Conservation (phyloP, 2,329 filamentous ascomycete species). For the Hypoxylon sp. region DNA sequence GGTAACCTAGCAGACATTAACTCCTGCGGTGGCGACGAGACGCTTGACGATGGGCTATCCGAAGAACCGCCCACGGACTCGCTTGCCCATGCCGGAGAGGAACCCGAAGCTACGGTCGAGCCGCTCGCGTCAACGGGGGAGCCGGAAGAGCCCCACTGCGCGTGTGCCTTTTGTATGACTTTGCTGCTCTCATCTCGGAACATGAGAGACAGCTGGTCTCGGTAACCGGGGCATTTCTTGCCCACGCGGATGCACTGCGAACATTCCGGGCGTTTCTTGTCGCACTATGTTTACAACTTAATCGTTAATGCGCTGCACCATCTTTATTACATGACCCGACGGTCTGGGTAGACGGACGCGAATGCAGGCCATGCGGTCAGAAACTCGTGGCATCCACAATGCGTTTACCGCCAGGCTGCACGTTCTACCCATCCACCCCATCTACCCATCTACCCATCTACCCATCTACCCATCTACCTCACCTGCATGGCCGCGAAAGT, state of each 20-base stretch:
- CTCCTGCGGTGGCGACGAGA: slow-evolving; percentile 24
- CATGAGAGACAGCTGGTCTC: slow-evolving; percentile 72
- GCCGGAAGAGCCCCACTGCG: slow-evolving; percentile 58
- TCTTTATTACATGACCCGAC: slow-evolving; percentile 20
- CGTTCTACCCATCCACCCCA: slow-evolving; percentile 2
- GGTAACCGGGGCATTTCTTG: slow-evolving; percentile 72
- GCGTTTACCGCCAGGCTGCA: slow-evolving; percentile 16
- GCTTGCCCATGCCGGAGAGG: slow-evolving; percentile 25
- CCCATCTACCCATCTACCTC: too few relatives aligned
- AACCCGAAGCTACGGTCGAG: slow-evolving; percentile 43
- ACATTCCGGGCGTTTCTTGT: slow-evolving; percentile 70
- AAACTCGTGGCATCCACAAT: slow-evolving; percentile 22
- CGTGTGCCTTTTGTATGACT: slow-evolving; percentile 69
- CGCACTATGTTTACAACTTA: slow-evolving; percentile 61
- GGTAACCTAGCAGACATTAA: slow-evolving; percentile 43
- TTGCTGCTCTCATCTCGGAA: slow-evolving; percentile 75
- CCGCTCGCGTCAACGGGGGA: slow-evolving; percentile 46
- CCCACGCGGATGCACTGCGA: slow-evolving; percentile 71
- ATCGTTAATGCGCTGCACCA: slow-evolving; percentile 29
- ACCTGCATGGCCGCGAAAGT: slow-evolving; percentile 26
- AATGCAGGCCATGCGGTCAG: slow-evolving; percentile 17
- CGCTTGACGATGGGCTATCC: slow-evolving; percentile 25
- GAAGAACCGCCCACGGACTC: slow-evolving; percentile 22
- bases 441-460: too few relatives aligned
- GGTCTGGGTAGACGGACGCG: slow-evolving; percentile 17